A percentile compares a stretch with the other conserved stretches of the same genome.
Evolutionary conservation across 2,329 filamentous ascomycete genomes (phyloP).

Genomic region (Beauveria medogensis): DNA sequence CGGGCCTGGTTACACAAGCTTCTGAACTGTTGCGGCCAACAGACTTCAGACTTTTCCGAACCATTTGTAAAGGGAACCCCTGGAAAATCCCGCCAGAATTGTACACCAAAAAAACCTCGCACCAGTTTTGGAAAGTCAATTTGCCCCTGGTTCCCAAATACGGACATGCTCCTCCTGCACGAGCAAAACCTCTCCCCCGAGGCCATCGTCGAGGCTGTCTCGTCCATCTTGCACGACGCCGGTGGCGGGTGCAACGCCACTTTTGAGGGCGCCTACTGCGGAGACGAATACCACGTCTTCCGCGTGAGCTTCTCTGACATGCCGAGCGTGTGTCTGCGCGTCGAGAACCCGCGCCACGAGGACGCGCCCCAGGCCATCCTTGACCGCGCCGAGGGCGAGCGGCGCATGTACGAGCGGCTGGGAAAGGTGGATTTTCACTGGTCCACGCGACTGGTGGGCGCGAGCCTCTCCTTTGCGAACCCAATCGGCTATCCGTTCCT

Average conservation of each 20-base stretch:
- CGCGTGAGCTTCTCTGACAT: not conserved
- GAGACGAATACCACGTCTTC: not conserved
- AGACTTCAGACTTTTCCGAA: too few species aligned
- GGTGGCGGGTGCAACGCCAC: not conserved
- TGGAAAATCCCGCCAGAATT: too few species aligned
- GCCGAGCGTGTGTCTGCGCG: not conserved
- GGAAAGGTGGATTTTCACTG: not conserved
- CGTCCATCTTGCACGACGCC: not conserved
- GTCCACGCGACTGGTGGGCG: not conserved
- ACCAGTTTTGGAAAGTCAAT: too few species aligned
- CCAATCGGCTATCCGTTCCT: not conserved
- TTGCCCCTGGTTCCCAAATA: too few species aligned
- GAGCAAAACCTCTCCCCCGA: not conserved
- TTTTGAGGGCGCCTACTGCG: not conserved
- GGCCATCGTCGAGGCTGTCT: not conserved
- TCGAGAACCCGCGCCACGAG: not conserved
- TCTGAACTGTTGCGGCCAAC: too few species aligned
- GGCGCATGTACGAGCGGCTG: not conserved
- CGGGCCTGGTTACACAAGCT: too few species aligned
- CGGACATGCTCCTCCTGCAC: not conserved
- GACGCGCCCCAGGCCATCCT: not conserved
- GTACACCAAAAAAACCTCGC: too few species aligned
- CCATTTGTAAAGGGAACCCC: too few species aligned
- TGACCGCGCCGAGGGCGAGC: not conserved
- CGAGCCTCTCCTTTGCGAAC: constrained; percentile 4